These are phyloP conservation scores for Agaricus sinodeliciosus DNA, from an alignment of 768 basidiomycete species.

Conservation along the genomic window DNA sequence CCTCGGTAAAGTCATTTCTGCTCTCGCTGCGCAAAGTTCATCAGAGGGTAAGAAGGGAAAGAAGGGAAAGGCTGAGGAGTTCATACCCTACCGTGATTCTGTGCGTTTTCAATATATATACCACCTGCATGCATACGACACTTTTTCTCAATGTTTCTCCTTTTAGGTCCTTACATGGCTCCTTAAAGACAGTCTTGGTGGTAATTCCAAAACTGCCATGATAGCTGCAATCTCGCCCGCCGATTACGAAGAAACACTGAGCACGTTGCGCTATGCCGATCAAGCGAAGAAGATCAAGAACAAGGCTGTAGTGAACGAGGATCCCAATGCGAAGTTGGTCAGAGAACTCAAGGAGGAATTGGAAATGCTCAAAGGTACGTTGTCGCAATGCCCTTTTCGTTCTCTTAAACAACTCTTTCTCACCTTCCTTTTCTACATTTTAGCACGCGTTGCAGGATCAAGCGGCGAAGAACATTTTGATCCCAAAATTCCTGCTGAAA, in stretches of 20 bases:
- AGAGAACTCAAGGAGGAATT: constrained; percentile 98
- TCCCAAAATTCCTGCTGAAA: constrained; percentile 83
- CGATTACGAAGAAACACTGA: constrained; percentile 96
- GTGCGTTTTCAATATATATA: constrained; percentile 37
- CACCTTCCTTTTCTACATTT: constrained; percentile 2
- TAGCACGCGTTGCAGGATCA: constrained; percentile 70
- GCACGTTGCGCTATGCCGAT: constrained; percentile 96
- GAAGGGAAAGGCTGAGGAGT: constrained; percentile 87
- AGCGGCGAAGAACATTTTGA: constrained; percentile 75
- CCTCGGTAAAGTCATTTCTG: constrained; percentile 94
- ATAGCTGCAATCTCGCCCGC: constrained; percentile 99
- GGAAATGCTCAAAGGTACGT: constrained; percentile 77
- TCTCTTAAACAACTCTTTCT: constrained; percentile 6
- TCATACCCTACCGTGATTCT: constrained; percentile 96
- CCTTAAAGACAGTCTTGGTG: constrained; percentile 94
- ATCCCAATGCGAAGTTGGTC: constrained; percentile 98
- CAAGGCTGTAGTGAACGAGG: constrained; percentile 98
- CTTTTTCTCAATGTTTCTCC: background rate
- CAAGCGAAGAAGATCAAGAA: constrained; percentile 99
- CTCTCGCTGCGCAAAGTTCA: constrained; percentile 70
- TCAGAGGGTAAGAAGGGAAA: constrained; percentile 74
- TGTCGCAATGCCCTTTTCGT: background rate
- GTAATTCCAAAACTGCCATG: constrained; percentile 98
- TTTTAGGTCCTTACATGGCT: constrained; percentile 94
- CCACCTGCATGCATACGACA: background rate